These are phyloP conservation scores for Thermomucor indicae-seudaticae DNA, from an alignment of 371 early-diverging fungal species.

Conservation along the genomic window DNA sequence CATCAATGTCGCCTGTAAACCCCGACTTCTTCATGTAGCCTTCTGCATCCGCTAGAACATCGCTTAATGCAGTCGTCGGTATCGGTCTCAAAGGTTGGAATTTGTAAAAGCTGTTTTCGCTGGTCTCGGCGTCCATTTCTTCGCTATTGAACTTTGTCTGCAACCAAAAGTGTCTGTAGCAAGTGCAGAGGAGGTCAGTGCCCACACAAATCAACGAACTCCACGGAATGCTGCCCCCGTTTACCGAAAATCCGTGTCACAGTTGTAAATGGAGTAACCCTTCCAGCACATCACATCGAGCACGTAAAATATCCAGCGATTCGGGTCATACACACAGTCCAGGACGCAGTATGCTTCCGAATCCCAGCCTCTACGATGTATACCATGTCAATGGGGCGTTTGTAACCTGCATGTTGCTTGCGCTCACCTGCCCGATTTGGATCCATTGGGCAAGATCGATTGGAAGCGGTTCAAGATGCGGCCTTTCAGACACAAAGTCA, in stretches of 20 bases:
- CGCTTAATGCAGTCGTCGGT: slow-evolving; percentile 19
- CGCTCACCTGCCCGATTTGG: slow-evolving; percentile 14
- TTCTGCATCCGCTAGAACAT: slow-evolving; percentile 9
- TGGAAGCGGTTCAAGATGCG: slow-evolving; percentile 43
- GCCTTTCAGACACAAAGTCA: slow-evolving; percentile 10
- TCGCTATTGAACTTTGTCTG: slow-evolving; percentile 39
- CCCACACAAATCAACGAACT: too few species aligned
- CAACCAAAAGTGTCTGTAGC: slow-evolving; percentile 53
- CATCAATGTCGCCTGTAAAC: slow-evolving; percentile 42
- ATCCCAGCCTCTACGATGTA: not conserved
- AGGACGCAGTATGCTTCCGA: slow-evolving; percentile 49
- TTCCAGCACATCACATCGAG: slow-evolving; percentile 66
- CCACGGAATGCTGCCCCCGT: not conserved
- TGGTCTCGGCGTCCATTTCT: slow-evolving; percentile 41
- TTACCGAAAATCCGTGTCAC: slow-evolving; percentile 59
- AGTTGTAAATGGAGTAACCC: slow-evolving; percentile 58
- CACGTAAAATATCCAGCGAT: slow-evolving; percentile 60
- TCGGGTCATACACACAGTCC: slow-evolving; percentile 60
- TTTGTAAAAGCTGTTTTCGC: slow-evolving; percentile 29
- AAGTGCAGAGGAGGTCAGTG: not conserved
- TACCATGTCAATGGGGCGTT: not conserved
- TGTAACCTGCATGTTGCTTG: not conserved
- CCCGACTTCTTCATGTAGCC: slow-evolving; percentile 24
- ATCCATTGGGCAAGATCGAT: slow-evolving; percentile 57
- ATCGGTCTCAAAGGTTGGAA: slow-evolving; percentile 25